phyloP scores from a whole-genome alignment of 306 rosid genomes.

The Heteromeles arbutifolia region DNA sequence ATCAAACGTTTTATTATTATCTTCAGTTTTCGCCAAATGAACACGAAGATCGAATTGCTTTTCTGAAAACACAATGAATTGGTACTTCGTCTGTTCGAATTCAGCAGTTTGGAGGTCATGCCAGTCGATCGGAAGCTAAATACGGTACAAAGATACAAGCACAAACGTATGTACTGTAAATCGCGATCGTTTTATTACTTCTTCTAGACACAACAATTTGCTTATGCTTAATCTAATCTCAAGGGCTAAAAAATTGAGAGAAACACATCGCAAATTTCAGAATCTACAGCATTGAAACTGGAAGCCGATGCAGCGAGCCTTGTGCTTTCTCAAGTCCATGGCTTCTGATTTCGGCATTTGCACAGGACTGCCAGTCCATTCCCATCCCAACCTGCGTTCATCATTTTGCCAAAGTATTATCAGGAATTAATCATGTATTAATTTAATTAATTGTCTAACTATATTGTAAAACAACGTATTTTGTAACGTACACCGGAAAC shows the following conservation, averaged over 20 bases:
- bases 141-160: not conserved
- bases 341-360: constrained; percentile 59
- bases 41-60: too few species aligned
- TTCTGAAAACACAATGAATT: not conserved
- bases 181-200: not conserved
- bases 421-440: not conserved
- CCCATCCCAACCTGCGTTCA: constrained; percentile 53
- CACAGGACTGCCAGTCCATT: constrained; percentile 67
- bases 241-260: not conserved
- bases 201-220: not conserved
- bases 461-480: not conserved
- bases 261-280: constrained; percentile 16
- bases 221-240: constrained; percentile 3
- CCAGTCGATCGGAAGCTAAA: not conserved
- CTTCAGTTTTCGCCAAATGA: not conserved
- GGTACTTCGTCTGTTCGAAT: not conserved
- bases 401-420: not conserved
- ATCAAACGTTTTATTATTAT: too few species aligned
- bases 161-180: not conserved
- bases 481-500: constrained; percentile 60
- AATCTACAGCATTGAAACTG: constrained; percentile 68
- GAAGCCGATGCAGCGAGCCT: constrained; percentile 33
- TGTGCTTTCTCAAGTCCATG: constrained; percentile 44
- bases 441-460: too few species aligned
- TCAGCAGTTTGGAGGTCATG: not conserved